These are phyloP conservation scores for Metrosideros polymorpha DNA, from an alignment of 441 rosid genomes.

Conservation along the genomic window DNA sequence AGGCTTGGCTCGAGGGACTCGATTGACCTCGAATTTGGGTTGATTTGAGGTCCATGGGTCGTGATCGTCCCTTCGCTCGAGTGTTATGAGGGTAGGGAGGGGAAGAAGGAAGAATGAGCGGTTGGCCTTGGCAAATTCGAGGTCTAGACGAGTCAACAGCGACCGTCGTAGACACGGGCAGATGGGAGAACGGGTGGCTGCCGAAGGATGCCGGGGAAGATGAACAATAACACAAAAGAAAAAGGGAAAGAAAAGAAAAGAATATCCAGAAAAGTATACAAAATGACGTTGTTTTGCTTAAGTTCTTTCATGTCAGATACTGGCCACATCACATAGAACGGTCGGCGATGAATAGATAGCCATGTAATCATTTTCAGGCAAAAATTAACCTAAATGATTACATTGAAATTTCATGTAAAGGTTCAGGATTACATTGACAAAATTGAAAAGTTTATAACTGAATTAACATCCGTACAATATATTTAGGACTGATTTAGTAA, in stretches of 20 bases:
- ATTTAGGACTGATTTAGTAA: too few relatives aligned
- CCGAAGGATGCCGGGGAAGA: not conserved
- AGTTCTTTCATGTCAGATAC: too few relatives aligned
- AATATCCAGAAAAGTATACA: not conserved
- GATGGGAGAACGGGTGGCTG: not conserved
- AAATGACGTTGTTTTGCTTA: not conserved
- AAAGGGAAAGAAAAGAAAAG: too few relatives aligned
- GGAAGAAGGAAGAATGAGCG: not conserved
- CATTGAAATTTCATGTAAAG: not conserved
- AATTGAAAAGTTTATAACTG: not conserved
- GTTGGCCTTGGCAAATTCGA: not conserved
- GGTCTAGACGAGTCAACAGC: not conserved
- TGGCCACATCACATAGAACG: fast-evolving
- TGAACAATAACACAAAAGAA: not conserved
- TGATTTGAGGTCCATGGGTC: not conserved
- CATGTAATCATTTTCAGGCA: not conserved
- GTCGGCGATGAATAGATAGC: not conserved
- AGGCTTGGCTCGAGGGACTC: not conserved
- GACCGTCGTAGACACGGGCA: not conserved
- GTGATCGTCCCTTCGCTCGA: not conserved
- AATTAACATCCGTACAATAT: not conserved
- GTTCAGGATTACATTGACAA: not conserved
- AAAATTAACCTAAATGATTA: not conserved
- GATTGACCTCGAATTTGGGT: not conserved
- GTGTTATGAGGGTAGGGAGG: not conserved